These are phyloP conservation scores for Cyphellophora europaea DNA, from an alignment of 2,329 filamentous ascomycete species.

Conservation along the genomic window DNA sequence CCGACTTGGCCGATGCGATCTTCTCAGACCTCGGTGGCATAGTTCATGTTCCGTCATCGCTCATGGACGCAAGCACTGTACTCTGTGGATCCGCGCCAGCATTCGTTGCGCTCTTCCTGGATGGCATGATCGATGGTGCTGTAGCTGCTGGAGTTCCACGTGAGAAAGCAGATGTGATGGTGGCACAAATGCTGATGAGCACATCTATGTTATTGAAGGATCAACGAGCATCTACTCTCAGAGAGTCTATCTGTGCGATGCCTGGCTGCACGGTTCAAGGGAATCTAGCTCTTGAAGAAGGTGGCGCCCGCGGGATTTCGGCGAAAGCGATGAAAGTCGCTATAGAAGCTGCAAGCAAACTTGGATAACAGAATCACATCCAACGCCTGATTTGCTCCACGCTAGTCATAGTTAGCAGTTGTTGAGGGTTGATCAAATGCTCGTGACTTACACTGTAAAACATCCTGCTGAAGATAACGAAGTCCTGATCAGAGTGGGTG, in stretches of 20 bases:
- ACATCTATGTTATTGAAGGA: constrained; percentile 38
- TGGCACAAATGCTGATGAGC: constrained; percentile 41
- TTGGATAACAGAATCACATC: constrained; percentile 3
- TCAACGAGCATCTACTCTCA: constrained; percentile 40
- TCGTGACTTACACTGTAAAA: constrained; percentile 8
- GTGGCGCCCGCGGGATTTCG: constrained; percentile 23
- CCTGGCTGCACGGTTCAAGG: constrained; percentile 43
- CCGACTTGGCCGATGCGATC: constrained; percentile 32
- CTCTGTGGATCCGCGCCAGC: constrained; percentile 29
- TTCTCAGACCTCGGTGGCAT: constrained; percentile 32
- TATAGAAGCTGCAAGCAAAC: constrained; percentile 2
- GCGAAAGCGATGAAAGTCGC: constrained; percentile 4
- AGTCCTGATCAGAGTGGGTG: constrained; percentile 9
- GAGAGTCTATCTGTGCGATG: constrained; percentile 41
- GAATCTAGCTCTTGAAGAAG: constrained; percentile 29
- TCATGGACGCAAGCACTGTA: constrained; percentile 50
- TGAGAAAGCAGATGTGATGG: constrained; percentile 38
- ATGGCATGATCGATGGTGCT: constrained; percentile 41
- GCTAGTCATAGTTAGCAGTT: neutral
- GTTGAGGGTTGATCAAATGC: neutral
- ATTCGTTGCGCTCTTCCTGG: constrained; percentile 28
- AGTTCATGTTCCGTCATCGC: constrained; percentile 39
- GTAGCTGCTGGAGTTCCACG: constrained; percentile 43
- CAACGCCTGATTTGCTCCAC: neutral
- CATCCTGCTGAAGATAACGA: constrained; percentile 7